Base-by-base conservation (phyloP, 129 eudicot species). In the Escallonia rubra region DNA sequence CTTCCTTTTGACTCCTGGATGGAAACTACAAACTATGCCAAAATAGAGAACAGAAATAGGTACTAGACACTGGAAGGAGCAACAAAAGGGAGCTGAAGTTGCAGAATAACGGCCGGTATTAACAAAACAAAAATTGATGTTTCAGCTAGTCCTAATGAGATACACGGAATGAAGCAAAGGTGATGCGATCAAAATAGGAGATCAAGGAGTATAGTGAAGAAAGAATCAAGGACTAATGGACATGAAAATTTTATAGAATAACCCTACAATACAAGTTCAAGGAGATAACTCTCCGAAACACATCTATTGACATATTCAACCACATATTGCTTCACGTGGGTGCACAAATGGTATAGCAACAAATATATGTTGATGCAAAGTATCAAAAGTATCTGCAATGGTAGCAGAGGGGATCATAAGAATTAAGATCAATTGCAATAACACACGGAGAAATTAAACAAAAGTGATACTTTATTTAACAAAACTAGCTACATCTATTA, bases 241-340 rank as follows among this genome's bases (percentile, higher is more conserved):
- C 50, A 51, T 48, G 42, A 48, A 4, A 12, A 52, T 41, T 65
- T 81, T 78, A 85, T 73, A 85, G 80, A 72, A 85, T 81, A 63
- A 85, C 90, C 71, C 81, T 75, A 74, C 87, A 85, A 68, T 81
- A 85, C 75, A 85, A 73, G 72, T 85, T 85, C 90, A 85, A 78
- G 41, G 90, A 68, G 67, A 81, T 75, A 74, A 81, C 80, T 40
- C 38, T 68, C 16, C 84, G 72, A 45, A 61, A 74, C 43, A 84
- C 86, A 61, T 84, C 86, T 70, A 76, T 71, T 38, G 86, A 77
- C 61, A 69, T 65, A 65, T 78, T 75, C 68, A 68, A 41, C 86
- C 90, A 85, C 74, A 78, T 85, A 58, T 7, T 77, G 72, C 38
- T 45, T 66, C 53, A 5, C 50, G 46, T 51, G 48, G 53, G 48